phyloP scores from a whole-genome alignment of 257 asterid species.

The Oldenlandia corymbosa region DNA sequence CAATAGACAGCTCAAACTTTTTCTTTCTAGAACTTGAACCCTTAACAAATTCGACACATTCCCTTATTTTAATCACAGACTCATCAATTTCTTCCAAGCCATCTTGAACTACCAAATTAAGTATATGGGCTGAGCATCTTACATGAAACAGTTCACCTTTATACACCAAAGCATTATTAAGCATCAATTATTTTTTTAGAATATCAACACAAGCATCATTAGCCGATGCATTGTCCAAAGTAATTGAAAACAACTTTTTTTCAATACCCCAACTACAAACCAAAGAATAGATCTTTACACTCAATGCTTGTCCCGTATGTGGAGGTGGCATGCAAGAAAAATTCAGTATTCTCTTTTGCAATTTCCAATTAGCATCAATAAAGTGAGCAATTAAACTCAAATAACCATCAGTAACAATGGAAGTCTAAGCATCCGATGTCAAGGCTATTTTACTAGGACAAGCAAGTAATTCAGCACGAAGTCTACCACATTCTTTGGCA shows the following conservation, averaged over 20 bases:
- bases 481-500: too few species aligned
- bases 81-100: background rate
- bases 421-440: too few species aligned
- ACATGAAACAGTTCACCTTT: background rate
- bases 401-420: too few species aligned
- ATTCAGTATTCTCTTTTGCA: too few species aligned
- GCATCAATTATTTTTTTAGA: background rate
- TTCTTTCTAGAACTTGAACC: background rate
- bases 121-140: background rate
- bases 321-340: too few species aligned
- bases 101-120: background rate
- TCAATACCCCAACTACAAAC: background rate
- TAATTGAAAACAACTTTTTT: too few species aligned
- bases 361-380: background rate
- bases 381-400: background rate
- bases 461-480: too few species aligned
- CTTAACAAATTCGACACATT: background rate
- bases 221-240: too few species aligned
- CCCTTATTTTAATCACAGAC: background rate
- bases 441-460: too few species aligned
- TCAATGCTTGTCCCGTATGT: too few species aligned
- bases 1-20: background rate
- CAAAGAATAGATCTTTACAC: background rate
- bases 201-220: background rate
- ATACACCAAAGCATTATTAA: background rate